Base-by-base conservation (phyloP, 345 rosid genomes). In the Bruguiera sexangula region DNA sequence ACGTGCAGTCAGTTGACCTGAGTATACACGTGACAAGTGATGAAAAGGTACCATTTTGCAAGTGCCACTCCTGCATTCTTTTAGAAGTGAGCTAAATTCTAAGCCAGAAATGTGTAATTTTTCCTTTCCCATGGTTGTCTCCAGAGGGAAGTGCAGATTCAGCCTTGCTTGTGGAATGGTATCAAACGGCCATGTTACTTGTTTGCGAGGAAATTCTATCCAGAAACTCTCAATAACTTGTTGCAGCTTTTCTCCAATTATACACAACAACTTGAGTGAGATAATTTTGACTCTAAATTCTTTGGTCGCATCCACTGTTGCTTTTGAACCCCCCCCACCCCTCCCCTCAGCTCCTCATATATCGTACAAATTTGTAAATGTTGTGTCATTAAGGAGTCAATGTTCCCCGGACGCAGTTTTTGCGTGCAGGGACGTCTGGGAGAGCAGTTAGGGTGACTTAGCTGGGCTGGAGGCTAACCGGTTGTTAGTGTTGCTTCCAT, bases 81-180 rank as follows among this genome's bases (percentile, higher is more conserved):
- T 19, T 3, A n/a, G 34, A 15, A 27, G 34, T n/a, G 39, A 46
- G 48, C 29, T 68, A 54, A 63, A 54, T 15, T 37, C 43, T 73
- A 24, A 56, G 29, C 29, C 13, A 56, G 15, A 2, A 10, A 4
- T 18, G 46, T 31, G 50, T 66, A 62, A 62, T 39, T 31, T 30
- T 11, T n/a, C 36, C 37, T 29, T 20, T 21, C 26, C n/a, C 51
- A 32, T 34, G 50, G 18, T 37, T 10, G 31, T 69, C 59, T 76
- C 66, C 84, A 89, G 90, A 89, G 76, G 77, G 84, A 83, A 68
- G 90, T 79, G 77, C 82, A 79, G 76, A 61, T 79, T 30, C 85
- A 80, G 78, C 85, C 90, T 29, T 96, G 99, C 77, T 66, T 82
- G 30, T 96, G 99, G 99, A 96, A 96, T 54, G 99, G 99, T 39